Evolutionary conservation across 768 basidiomycete species (phyloP).

Genomic region (Russula ochroleuca): DNA sequence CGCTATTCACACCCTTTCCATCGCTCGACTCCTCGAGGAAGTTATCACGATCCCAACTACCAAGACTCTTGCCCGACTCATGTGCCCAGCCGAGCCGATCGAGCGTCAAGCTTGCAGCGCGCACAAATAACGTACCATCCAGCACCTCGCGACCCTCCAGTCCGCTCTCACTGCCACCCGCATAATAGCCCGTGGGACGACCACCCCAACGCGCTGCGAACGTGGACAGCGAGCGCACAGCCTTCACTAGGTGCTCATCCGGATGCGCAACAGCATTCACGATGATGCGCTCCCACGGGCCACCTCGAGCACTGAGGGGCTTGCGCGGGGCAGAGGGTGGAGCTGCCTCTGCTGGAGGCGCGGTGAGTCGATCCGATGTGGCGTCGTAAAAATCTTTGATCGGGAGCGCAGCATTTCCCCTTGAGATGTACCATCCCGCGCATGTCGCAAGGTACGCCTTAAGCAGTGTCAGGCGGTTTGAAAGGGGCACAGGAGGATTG

Average conservation of each 20-base stretch:
- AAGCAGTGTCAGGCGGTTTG: slow-evolving; percentile 51
- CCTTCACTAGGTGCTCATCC: slow-evolving; percentile 53
- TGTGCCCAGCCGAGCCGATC: slow-evolving; percentile 30
- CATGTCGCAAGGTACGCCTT: slow-evolving; percentile 51
- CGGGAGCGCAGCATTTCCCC: slow-evolving; percentile 50
- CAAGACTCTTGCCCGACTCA: slow-evolving; percentile 17
- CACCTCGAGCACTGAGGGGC: slow-evolving; percentile 14
- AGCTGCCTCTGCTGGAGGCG: slow-evolving; percentile 31
- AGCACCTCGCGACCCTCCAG: slow-evolving; percentile 48
- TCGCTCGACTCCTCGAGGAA: background rate
- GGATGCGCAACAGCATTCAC: slow-evolving; percentile 52
- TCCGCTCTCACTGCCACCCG: slow-evolving; percentile 26
- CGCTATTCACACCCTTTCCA: background rate
- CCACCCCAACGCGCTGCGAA: slow-evolving; percentile 44
- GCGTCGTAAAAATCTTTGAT: slow-evolving; percentile 46
- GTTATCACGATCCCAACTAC: slow-evolving; percentile 11
- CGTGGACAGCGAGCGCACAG: slow-evolving; percentile 48
- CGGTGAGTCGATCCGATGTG: slow-evolving; percentile 24
- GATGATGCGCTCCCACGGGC: slow-evolving; percentile 54
- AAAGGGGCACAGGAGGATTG: slow-evolving; percentile 32
- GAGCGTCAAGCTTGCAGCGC: slow-evolving; percentile 50
- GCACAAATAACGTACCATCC: slow-evolving; percentile 64
- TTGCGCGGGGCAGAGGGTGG: slow-evolving; percentile 21
- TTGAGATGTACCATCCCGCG: slow-evolving; percentile 53
- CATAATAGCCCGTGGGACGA: slow-evolving; percentile 36